Base-by-base conservation (phyloP, 2,329 filamentous ascomycete species). In the Xylariales sp. region DNA sequence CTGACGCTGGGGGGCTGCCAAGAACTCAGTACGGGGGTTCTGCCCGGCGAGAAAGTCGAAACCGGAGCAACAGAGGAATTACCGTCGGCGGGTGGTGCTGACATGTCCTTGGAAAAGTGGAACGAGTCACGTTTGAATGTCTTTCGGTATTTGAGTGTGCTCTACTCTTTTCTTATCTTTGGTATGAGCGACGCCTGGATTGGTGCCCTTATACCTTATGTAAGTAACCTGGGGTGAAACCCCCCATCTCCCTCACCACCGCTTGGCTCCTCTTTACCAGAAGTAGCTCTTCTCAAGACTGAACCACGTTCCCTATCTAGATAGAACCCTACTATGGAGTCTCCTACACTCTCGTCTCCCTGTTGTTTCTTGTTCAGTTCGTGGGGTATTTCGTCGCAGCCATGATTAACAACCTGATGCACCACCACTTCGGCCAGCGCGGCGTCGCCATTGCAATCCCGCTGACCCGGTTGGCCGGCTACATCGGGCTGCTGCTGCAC, bases 111-210 rank as follows among this genome's bases (percentile, higher is more conserved):
- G 13, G 74, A 83, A 50, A 63, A 57, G 57, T 88, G 83, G 84
- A 85, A 85, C 50, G 60, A 63, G n/a, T 72, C 82, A 0, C 56
- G 61, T 7, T 64, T 67, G 29, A 86, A 83, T 53, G 60, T 75
- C 5, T 79, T 65, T 48, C 73, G 81, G 27, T 76, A 77, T 31
- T 57, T 75, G 24, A 68, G 76, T 1, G 72, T 78, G 4, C 77
- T 81, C 49, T 77, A 74, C 59, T 70, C 72, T 5, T 78, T 87
- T 46, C 62, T 81, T 15, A 65, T 85, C 21, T 76, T 84, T 66
- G 83, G 83, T 6, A 72, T 81, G 62, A 84, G 83, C 49, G 83
- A 88, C 60, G 82, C 74, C 8, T 75, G 76, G 17, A 70, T 78
- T 30, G 81, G 81, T 29, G 66, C 70, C 29, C 56, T 77, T 14